Evolutionary conservation across 2,329 filamentous ascomycete genomes (phyloP).

Genomic region (Parastagonospora avenae): DNA sequence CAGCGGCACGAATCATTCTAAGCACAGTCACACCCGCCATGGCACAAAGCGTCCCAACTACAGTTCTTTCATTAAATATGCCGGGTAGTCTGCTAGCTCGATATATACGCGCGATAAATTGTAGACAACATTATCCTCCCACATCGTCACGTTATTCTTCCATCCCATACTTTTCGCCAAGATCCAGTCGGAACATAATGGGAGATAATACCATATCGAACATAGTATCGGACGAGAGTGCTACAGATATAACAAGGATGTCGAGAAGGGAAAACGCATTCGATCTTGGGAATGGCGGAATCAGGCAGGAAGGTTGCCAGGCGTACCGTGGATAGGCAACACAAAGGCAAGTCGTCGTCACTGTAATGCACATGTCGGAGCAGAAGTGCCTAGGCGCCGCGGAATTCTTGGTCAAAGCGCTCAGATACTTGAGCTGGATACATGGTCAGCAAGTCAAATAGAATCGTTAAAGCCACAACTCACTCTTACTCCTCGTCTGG

Average conservation of each 20-base stretch:
- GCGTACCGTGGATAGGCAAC: background rate
- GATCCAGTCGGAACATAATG: background rate
- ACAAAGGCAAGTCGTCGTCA: background rate
- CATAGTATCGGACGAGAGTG: too few relatives aligned
- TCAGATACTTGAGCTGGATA: constrained; percentile 8
- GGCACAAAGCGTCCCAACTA: background rate
- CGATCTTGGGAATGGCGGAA: too few relatives aligned
- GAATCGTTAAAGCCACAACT: background rate
- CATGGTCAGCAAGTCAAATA: background rate
- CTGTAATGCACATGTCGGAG: background rate
- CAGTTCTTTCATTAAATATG: background rate
- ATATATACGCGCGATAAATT: background rate
- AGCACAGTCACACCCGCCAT: too few relatives aligned
- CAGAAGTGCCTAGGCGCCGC: background rate
- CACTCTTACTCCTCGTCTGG: constrained; percentile 12
- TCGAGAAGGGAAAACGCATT: too few relatives aligned
- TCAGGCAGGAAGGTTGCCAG: too few relatives aligned
- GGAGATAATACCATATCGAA: background rate
- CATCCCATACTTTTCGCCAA: background rate
- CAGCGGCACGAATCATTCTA: too few relatives aligned
- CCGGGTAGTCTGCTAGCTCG: background rate
- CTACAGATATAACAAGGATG: too few relatives aligned
- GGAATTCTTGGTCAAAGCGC: constrained; percentile 12
- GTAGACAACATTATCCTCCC: background rate
- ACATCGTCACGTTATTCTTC: background rate